Conservation (phyloP, 768 basidiomycete genomes). For the Rhodotorula graminis region DNA sequence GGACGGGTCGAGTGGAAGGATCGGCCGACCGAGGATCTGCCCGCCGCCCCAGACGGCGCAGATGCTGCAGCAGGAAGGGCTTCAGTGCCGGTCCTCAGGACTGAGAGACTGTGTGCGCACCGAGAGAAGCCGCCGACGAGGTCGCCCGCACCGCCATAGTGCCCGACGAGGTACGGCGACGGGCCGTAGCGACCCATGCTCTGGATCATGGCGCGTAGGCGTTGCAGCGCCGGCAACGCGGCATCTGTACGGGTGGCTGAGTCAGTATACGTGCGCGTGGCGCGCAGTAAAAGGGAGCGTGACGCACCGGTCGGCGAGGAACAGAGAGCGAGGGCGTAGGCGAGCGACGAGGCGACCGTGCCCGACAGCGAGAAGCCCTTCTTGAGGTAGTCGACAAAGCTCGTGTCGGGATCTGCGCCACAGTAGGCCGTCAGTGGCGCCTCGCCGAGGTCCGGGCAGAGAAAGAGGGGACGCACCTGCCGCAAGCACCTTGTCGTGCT, state of each 20-base stretch:
- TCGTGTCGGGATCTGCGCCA: constrained; percentile 14
- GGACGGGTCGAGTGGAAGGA: constrained; percentile 13
- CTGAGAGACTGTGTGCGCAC: constrained; percentile 44
- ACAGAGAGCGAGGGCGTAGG: constrained; percentile 34
- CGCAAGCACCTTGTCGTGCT: constrained; percentile 46
- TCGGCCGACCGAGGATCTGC: constrained; percentile 49
- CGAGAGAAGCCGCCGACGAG: constrained; percentile 75
- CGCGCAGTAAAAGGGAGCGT: no score
- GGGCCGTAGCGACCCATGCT: constrained; percentile 80
- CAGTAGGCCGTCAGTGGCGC: neutral
- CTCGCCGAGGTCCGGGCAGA: fast-evolving
- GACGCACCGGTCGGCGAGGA: constrained; percentile 13
- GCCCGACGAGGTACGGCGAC: constrained; percentile 85
- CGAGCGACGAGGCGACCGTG: constrained; percentile 12
- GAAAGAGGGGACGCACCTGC: constrained; percentile 10
- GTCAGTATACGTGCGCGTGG: neutral
- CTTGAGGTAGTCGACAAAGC: constrained; percentile 25
- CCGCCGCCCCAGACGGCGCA: constrained; percentile 65
- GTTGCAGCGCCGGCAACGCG: constrained; percentile 61
- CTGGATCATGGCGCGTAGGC: constrained; percentile 67
- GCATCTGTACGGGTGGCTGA: constrained; percentile 54
- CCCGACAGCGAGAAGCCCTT: constrained; percentile 15
- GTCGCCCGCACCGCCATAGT: constrained; percentile 90
- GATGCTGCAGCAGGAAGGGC: no score
- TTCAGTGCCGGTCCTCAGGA: no score